Evolutionary conservation across 129 eudicot genomes (phyloP), one percentile per base, ranked within the genome.

Genomic region (Silybum marianum): DNA sequence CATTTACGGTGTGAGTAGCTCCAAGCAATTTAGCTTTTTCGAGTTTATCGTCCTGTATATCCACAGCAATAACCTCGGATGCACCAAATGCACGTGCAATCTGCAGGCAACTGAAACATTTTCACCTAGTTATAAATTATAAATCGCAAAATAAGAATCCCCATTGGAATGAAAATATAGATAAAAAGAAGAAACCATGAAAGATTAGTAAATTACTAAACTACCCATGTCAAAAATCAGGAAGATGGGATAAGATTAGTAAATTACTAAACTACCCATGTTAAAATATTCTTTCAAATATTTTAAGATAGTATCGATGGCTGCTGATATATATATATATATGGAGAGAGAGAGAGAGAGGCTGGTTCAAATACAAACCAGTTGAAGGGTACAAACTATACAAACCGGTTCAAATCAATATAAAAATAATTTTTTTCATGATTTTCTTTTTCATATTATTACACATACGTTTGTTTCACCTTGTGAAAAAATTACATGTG

Each of bases 81-180:
- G 98, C 99, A 83, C 98, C 99, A 91, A 93, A 96, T 24, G 99
- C 98, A 14, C 91, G 92, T 65, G 99, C 99, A 85, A 96, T 87
- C 95, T 96, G 99, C 88, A 96, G 79, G 74, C 99, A 96, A 85
- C 99, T 96, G 92, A 69, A 75, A 60, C 75, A 71, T 72, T 32
- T 3, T 79, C 77, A 76, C 76, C 81, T 25, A 60, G 83, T 86
- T 82, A 88, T 48, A 65, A n/a, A n/a, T n/a, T n/a, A n/a, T n/a
- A n/a, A n/a, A 10, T 38, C 74, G 26, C 7, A 7, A 26, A 40
- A 71, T 6, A 19, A 28, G 24, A 10, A 32, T 32, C 32, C 4
- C 21, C 38, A 10, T 67, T 40, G 26, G 21, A 51, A 76, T 3
- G 8, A 8, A 40, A 69, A 74, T 32, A 12, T 26, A 46, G 51